Base-by-base conservation (phyloP, 2,329 filamentous ascomycete species). In the Arthrobotrys megalospora region DNA sequence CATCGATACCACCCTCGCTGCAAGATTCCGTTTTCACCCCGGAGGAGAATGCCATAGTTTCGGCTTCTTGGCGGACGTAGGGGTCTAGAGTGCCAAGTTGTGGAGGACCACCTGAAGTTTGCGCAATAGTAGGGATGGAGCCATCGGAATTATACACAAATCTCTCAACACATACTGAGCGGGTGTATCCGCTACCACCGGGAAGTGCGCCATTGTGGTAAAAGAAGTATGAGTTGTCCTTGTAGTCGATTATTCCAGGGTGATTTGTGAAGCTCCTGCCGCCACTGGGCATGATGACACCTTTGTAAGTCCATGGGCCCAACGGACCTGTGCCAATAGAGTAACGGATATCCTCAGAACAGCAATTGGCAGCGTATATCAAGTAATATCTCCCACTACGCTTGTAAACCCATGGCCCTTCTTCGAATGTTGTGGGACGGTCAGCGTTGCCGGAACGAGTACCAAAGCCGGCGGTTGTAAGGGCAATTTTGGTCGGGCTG, bases 121-220 rank as follows among this genome's bases (percentile, higher is more conserved):
- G 83, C 10, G 38, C 68, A 28, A 84, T 69, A 36, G 69, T 73
- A 3, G 82, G 83, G 58, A 83, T 84, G 28, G 75, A 73, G 55
- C 83, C 83, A 70, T 83, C 82, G 55, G 80, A 47, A 64, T 80
- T 80, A 79, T 82, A 83, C 12, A 38, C 50, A 71, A 83, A 83
- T 58, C 69, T 73, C 55, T 83, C 82, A 16, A 83, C 81, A 21
- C 58, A 67, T 1, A 83, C 80, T 64, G 82, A 83, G 11, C 82
- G 81, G 10, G 80, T 67, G 71, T 81, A 83, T 24, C 81, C 81
- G 48, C 82, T 75, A 48, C 83, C 83, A 16, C 80, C 80, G 11
- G 82, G 81, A 19, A 83, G 80, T 14, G 82, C 83, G 41, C 82
- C 82, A 67, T 83, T 83, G 79, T 83, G 83, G 80, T 83, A 83